Percentiles rank a stretch among this genome's conserved stretches.
These are phyloP conservation scores for Spirogloea muscicola DNA, from an alignment of 139 green algal genomes.

Conservation along the genomic window DNA sequence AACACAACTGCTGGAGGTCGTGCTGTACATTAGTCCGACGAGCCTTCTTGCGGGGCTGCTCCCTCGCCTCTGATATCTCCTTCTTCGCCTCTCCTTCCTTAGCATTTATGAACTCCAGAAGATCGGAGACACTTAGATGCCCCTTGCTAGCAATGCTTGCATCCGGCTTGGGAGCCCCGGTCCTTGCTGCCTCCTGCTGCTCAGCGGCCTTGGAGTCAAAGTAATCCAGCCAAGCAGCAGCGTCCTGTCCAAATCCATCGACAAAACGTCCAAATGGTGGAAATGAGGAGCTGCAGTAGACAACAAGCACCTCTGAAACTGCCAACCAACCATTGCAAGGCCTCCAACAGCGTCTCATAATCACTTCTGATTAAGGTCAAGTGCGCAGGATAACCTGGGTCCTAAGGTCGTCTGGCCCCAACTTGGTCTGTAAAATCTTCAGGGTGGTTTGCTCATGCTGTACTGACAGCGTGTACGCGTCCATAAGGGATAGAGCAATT, in stretches of 20 bases:
- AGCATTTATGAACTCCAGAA: slow-evolving; percentile 44
- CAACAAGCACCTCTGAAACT: too few species aligned
- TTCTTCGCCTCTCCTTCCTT: too few species aligned
- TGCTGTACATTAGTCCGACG: too few species aligned
- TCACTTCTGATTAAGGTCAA: too few species aligned
- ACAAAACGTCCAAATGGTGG: too few species aligned
- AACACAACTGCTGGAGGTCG: too few species aligned
- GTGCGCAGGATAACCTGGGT: slow-evolving; percentile 45
- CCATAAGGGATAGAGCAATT: slow-evolving; percentile 57
- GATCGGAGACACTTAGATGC: slow-evolving; percentile 43
- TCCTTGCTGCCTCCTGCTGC: slow-evolving; percentile 42
- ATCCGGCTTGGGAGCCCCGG: slow-evolving; percentile 30
- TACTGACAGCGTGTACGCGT: slow-evolving; percentile 49
- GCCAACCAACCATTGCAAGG: too few species aligned
- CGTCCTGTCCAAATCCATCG: too few species aligned
- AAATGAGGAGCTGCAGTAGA: too few species aligned
- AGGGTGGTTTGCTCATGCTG: slow-evolving; percentile 54
- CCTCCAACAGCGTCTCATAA: too few species aligned
- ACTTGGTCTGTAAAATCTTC: slow-evolving; percentile 44
- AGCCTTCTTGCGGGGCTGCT: too few species aligned
- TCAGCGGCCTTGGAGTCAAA: slow-evolving; percentile 54
- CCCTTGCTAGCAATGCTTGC: slow-evolving; percentile 40
- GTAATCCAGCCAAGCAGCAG: slow-evolving; percentile 55
- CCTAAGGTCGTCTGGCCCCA: slow-evolving; percentile 49
- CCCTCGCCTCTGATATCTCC: too few species aligned